Base-by-base conservation (phyloP, 1,284 basidiomycete genomes). In the Malassezia arunalokei region DNA sequence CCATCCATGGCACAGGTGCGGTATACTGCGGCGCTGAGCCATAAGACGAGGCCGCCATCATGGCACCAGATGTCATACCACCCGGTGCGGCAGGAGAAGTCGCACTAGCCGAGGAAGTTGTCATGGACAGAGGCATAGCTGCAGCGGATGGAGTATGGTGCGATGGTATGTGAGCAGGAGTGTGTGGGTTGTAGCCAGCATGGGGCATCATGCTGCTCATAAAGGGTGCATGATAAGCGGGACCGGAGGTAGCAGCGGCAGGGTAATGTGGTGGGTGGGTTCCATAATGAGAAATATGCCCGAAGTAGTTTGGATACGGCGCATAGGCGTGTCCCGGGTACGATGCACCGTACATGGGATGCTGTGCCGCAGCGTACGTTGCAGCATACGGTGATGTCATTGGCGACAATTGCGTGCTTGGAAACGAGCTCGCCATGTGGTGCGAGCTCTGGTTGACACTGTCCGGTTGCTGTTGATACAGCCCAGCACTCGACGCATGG, bases 1-100 rank as follows among this genome's bases (percentile, higher is more conserved):
- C 64, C 3, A 61, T 61, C n/a, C 68, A 54, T 20, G 69, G 67
- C 27, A 70, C 56, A 45, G 68, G 66, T 15, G 67, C 58, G 54
- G 57, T 64, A 50, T 67, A 68, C 50, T 70, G 67, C 9, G 64
- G 63, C 40, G 63, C 60, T 11, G 64, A 61, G 29, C 58, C 54
- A 55, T 70, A 68, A 30, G 61, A 61, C 17, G 67, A 17, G 9
- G 53, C 30, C 3, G 47, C 42, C 27, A 55, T 35, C 47, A 55
- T 33, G 14, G 40, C 38, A 31, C 32, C 15, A 6, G 47, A 32
- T 3, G 53, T 15, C 38, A 55, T 49, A 5, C 47, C 43, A n/a
- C 29, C 41, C 12, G 42, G 42, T 2, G 35, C 48, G 1, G 47
- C 38, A 3, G 52, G 35, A 8, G 24, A 20, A 11, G 33, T 15